Conservation (phyloP, 1,139 yeast genomes). For the Pichia sp. region DNA sequence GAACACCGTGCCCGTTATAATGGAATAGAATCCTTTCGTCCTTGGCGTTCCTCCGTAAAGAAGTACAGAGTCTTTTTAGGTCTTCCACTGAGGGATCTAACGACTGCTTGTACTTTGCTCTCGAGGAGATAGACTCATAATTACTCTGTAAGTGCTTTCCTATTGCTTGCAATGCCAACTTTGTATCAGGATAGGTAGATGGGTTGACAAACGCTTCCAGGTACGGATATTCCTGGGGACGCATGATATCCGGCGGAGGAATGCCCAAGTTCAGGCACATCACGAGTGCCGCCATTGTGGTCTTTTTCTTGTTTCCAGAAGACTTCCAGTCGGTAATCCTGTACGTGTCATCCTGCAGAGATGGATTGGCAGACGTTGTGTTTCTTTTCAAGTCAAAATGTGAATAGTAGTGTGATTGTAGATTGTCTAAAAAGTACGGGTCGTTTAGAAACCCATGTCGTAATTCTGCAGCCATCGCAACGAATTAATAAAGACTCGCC, state of each 20-base stretch:
- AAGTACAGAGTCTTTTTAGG: constrained; percentile 85
- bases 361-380: constrained; percentile 83
- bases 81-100: constrained; percentile 96
- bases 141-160: constrained; percentile 86
- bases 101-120: constrained; percentile 87
- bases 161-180: constrained; percentile 86
- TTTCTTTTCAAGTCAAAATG: constrained; percentile 60
- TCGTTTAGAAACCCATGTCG: constrained; percentile 32
- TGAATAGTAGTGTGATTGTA: constrained; percentile 31
- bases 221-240: constrained; percentile 91
- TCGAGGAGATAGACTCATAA: constrained; percentile 80
- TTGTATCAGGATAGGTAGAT: constrained; percentile 72
- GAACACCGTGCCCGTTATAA: constrained; percentile 98
- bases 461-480: constrained; percentile 21
- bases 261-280: constrained; percentile 90
- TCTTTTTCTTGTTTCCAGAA: constrained; percentile 84
- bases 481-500: not conserved
- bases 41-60: constrained; percentile 83
- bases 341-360: constrained; percentile 52
- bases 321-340: constrained; percentile 87
- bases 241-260: constrained; percentile 94
- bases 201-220: constrained; percentile 96
- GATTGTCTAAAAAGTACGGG: constrained; percentile 26
- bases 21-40: constrained; percentile 89
- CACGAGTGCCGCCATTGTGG: constrained; percentile 91